phyloP scores from a whole-genome alignment of 176 grass and related monocot genomes.

The Oryza punctata region DNA sequence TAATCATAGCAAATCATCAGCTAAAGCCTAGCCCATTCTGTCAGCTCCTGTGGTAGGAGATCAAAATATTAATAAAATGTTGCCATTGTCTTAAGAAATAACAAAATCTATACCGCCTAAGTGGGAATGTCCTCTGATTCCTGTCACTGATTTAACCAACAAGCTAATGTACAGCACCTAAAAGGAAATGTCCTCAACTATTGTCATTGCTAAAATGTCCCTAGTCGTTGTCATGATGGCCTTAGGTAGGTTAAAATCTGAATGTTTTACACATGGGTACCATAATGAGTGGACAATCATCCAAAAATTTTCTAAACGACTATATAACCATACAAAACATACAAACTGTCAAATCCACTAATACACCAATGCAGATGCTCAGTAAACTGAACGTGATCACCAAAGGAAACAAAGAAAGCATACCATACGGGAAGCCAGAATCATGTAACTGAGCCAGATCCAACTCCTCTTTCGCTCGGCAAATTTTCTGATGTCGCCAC shows the following conservation, averaged over 20 bases:
- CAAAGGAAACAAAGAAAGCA: background rate
- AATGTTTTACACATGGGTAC: slow-evolving; percentile 3
- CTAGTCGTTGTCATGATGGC: background rate
- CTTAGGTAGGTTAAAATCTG: background rate
- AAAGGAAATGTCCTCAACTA: background rate
- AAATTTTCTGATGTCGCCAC: slow-evolving; percentile 62
- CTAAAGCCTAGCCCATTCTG: background rate
- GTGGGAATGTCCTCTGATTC: too few relatives aligned
- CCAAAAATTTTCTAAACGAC: background rate
- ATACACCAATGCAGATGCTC: background rate
- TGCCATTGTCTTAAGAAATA: background rate
- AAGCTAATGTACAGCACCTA: background rate
- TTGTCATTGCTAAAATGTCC: slow-evolving; percentile 10
- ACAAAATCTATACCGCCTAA: too few relatives aligned
- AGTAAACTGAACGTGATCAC: background rate
- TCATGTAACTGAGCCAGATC: slow-evolving; percentile 24
- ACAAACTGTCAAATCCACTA: background rate
- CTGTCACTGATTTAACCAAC: background rate
- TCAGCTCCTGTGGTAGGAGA: background rate
- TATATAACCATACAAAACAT: background rate
- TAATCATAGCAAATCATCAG: background rate
- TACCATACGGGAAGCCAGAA: slow-evolving; percentile 31
- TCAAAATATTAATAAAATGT: background rate
- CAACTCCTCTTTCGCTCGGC: slow-evolving; percentile 41
- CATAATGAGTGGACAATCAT: slow-evolving; percentile 3